Evolutionary conservation across 768 basidiomycete genomes (phyloP).

Genomic region (Tephrocybe rancida): DNA sequence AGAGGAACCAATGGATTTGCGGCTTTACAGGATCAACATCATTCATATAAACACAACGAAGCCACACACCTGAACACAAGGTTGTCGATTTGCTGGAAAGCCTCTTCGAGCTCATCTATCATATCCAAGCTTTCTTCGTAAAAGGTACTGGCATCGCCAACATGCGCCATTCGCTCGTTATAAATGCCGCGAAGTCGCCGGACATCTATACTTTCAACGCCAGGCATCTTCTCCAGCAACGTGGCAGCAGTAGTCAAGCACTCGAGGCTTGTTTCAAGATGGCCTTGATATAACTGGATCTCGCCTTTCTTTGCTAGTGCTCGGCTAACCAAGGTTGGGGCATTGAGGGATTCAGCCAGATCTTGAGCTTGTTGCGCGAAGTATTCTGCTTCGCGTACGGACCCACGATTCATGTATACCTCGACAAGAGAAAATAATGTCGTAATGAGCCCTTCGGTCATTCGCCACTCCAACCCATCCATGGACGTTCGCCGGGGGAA

Average conservation of each 20-base stretch:
- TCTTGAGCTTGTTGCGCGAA: constrained; percentile 80
- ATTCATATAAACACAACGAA: background rate
- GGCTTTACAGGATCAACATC: constrained; percentile 31
- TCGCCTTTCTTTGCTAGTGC: constrained; percentile 72
- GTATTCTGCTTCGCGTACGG: constrained; percentile 82
- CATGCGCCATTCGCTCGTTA: constrained; percentile 39
- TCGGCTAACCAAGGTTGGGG: constrained; percentile 63
- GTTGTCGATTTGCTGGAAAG: constrained; percentile 55
- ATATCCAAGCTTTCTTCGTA: constrained; percentile 60
- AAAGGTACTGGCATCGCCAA: constrained; percentile 49
- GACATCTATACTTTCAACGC: constrained; percentile 61
- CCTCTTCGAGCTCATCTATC: constrained; percentile 62
- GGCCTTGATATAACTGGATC: constrained; percentile 65
- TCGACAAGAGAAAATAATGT: constrained; percentile 67
- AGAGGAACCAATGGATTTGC: constrained; percentile 45
- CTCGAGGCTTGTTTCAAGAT: constrained; percentile 56
- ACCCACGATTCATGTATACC: constrained; percentile 73
- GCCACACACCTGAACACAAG: constrained; percentile 41
- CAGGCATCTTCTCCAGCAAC: constrained; percentile 47
- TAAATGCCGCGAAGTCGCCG: constrained; percentile 59
- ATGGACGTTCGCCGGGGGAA: constrained; percentile 37
- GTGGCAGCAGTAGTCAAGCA: constrained; percentile 53
- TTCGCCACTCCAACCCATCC: constrained; percentile 72
- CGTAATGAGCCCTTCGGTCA: constrained; percentile 70
- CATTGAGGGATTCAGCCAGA: constrained; percentile 68